A percentile compares a stretch with the other conserved stretches of the same genome.
Evolutionary conservation across 2,329 filamentous ascomycete species (phyloP).

Genomic region (Alternaria atra): DNA sequence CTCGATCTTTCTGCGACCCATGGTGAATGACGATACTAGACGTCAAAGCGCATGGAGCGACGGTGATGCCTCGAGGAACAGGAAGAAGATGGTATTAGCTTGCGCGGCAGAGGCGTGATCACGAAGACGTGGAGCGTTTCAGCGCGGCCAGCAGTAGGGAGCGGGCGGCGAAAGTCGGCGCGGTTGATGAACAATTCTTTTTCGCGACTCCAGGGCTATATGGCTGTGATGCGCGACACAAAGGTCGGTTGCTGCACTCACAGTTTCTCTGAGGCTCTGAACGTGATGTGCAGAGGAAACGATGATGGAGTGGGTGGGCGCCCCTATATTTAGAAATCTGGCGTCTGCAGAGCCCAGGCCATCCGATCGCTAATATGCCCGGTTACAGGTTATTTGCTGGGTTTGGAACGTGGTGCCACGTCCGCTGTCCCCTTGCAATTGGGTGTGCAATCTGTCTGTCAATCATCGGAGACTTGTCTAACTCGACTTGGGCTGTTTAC

Average conservation of each 20-base stretch:
- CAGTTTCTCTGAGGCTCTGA: conserved; percentile 38
- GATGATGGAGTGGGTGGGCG: conserved; percentile 32
- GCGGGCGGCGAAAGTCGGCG: conserved; percentile 36
- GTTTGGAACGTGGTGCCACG: conserved; percentile 17
- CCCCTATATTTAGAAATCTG: conserved; percentile 41
- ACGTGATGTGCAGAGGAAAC: conserved; percentile 41
- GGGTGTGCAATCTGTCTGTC: conserved; percentile 17
- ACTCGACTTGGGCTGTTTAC: conserved; percentile 13
- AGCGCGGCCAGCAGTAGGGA: conserved; percentile 24
- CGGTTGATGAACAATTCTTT: conserved; percentile 18
- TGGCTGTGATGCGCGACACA: conserved; percentile 35
- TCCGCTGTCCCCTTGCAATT: conserved; percentile 14
- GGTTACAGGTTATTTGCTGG: conserved; percentile 21
- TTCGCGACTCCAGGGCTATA: conserved; percentile 37
- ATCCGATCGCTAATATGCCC: conserved; percentile 29
- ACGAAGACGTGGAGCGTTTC: conserved; percentile 36
- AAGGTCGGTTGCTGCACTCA: conserved; percentile 21
- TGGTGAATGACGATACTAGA: conserved; percentile 53
- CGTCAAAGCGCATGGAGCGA: conserved; percentile 43
- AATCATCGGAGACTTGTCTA: conserved; percentile 11
- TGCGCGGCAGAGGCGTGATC: conserved; percentile 33
- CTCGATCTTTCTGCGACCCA: conserved; percentile 99
- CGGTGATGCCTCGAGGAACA: conserved; percentile 28
- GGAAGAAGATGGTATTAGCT: conserved; percentile 34
- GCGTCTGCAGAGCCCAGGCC: conserved; percentile 35